A percentile compares a stretch with the other conserved stretches of the same genome.
Conservation (phyloP, 768 basidiomycete genomes). For the Hypholoma sublateritium region DNA sequence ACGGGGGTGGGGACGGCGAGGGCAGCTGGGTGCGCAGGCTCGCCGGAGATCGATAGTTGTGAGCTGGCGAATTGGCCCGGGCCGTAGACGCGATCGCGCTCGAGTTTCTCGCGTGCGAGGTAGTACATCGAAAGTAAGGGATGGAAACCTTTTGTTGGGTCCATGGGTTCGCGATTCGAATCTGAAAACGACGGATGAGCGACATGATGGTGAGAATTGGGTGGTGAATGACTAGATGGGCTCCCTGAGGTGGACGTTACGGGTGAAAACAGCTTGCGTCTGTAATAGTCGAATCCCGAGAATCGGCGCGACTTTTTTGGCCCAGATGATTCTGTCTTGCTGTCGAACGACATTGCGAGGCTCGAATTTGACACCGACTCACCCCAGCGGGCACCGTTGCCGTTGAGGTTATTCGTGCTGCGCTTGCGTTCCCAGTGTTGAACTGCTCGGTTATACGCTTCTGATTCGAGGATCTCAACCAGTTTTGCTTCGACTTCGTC, state of each 20-base stretch:
- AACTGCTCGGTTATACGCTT: conserved; percentile 72
- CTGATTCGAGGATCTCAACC: conserved; percentile 70
- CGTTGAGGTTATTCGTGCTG: conserved; percentile 32
- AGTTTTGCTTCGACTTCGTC: conserved; percentile 83
- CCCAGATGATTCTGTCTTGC: conserved; percentile 36
- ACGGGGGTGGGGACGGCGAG: conserved; percentile 21
- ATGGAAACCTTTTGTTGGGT: conserved; percentile 93
- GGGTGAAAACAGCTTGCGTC: conserved; percentile 82
- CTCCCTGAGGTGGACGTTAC: conserved; percentile 44
- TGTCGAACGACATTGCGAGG: conserved; percentile 65
- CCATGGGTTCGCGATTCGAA: conserved; percentile 51
- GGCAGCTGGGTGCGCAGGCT: conserved; percentile 14
- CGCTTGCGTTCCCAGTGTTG: conserved; percentile 78
- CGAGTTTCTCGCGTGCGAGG: conserved; percentile 92
- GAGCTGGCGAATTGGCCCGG: conserved; percentile 93
- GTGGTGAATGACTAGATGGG: conserved; percentile 52
- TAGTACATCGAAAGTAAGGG: conserved; percentile 96
- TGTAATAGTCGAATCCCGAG: conserved; percentile 93
- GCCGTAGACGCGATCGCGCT: conserved; percentile 92
- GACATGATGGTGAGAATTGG: conserved; percentile 56
- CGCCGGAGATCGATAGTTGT: conserved; percentile 61
- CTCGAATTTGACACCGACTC: conserved; percentile 68
- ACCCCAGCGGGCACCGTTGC: conserved; percentile 44
- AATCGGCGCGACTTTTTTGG: conserved; percentile 80
- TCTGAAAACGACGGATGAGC: conserved; percentile 47